Conservation (phyloP, 1,284 basidiomycete species). For the Ganoderma lucidum region DNA sequence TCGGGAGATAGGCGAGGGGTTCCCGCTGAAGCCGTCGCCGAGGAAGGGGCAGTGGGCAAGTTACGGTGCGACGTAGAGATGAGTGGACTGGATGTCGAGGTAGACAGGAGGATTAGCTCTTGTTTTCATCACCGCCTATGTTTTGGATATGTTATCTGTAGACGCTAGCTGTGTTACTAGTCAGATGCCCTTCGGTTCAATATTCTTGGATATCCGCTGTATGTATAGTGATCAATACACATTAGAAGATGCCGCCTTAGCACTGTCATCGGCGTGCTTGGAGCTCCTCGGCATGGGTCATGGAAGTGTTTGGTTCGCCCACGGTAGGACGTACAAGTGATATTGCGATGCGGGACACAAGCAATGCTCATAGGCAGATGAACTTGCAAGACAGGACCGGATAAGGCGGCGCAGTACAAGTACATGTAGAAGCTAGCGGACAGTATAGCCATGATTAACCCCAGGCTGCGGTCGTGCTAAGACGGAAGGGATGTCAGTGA, state of each 20-base stretch:
- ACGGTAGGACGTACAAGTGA: background rate
- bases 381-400: slow-evolving; percentile 4
- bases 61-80: slow-evolving; percentile 36
- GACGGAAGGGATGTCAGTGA: slow-evolving; percentile 3
- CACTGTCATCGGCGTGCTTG: background rate
- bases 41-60: slow-evolving; percentile 26
- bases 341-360: background rate
- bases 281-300: background rate
- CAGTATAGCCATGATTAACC: slow-evolving; percentile 49
- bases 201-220: slow-evolving; percentile 8
- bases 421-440: background rate
- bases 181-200: background rate
- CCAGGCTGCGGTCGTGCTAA: slow-evolving; percentile 77
- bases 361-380: background rate
- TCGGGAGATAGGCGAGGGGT: slow-evolving; percentile 39
- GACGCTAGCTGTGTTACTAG: background rate
- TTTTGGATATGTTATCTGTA: slow-evolving; percentile 3
- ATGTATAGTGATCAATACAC: background rate
- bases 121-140: background rate
- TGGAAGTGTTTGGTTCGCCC: background rate
- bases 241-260: background rate
- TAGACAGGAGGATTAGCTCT: background rate
- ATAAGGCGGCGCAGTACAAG: slow-evolving; percentile 7
- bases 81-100: background rate
- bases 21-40: slow-evolving; percentile 47